Percentiles rank a stretch among this genome's conserved stretches.
These are phyloP conservation scores for Wallacemonas collosoma DNA, from an alignment of 208 protist genomes.

Conservation along the genomic window DNA sequence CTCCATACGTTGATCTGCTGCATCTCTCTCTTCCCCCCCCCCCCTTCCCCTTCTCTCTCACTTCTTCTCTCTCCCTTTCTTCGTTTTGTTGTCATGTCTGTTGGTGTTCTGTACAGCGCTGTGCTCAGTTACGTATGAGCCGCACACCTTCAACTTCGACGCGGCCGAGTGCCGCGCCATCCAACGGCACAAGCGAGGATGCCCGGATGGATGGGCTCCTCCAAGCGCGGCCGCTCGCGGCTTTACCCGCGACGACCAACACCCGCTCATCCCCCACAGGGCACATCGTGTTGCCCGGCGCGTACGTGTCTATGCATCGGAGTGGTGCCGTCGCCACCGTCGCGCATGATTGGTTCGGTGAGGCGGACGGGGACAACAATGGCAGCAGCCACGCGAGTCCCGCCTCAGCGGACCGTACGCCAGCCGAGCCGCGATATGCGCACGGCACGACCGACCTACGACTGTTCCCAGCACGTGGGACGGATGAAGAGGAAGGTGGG, in stretches of 20 bases:
- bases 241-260: too few relatives aligned
- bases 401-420: too few relatives aligned
- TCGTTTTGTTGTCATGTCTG: neutral
- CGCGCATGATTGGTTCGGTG: neutral
- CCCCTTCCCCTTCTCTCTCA: neutral
- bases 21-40: neutral
- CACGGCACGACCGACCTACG: too few relatives aligned
- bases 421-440: too few relatives aligned
- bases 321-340: neutral
- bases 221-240: neutral
- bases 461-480: too few relatives aligned
- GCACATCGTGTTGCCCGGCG: neutral
- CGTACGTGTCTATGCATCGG: neutral
- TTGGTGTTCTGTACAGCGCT: too few relatives aligned
- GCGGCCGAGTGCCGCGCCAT: neutral
- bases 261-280: too few relatives aligned
- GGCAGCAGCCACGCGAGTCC: neutral
- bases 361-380: neutral
- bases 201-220: neutral
- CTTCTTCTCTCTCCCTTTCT: conserved; percentile 2
- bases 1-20: neutral
- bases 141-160: neutral
- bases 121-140: too few relatives aligned
- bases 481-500: too few relatives aligned
- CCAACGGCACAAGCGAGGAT: neutral